Base-by-base conservation (phyloP, 805 yeast genomes). In the Trichomonascus vanleenenianus region DNA sequence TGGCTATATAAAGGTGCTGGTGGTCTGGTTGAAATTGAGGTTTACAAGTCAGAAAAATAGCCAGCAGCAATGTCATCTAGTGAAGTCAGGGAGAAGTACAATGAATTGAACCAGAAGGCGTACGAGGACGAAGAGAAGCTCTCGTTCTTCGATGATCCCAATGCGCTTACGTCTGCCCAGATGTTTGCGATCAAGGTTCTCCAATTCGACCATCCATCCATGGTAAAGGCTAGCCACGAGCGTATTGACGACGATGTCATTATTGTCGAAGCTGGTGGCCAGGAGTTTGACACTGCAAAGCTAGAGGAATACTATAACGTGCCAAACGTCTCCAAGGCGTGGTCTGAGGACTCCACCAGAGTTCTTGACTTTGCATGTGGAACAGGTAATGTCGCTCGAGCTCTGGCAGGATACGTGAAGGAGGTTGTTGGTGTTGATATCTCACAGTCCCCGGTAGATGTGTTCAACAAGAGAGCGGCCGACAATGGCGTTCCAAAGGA, bases 281-380 rank as follows among this genome's bases (percentile, higher is more conserved):
- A 15, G 19, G 44, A 41, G 12, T 30, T 14, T 30, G 46, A 33
- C 8, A 20, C n/a, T 10, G 38, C 22, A 3, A 20, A 15, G 25
- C 27, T n/a, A 12, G 31, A 37, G 6, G 8, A 20, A 4, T 45
- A 37, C 25, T 12, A 19, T 9, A 33, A 32, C 20, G 3, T n/a
- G 14, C 11, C 38, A 20, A 36, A 22, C 25, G 46, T 40, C 16
- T 12, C 19, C 11, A 9, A 10, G 10, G 22, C 39, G 5, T 51
- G 56, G 56, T 37, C 47, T 42, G 40, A 39, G 8, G 47, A 50
- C n/a, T 19, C 49, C 2, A 51, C 55, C 11, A 30, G 38, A 19
- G 56, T 57, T 1, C 50, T 57, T 9, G 61, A 57, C 34, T 57
- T 57, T 43, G 61, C 55, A 2, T 55, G 61, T 33, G 61, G 61